A percentile compares a stretch with the other conserved stretches of the same genome.
Evolutionary conservation across 108 stramenopile genomes (phyloP).

Genomic region (Chaetoceros tenuissimus): DNA sequence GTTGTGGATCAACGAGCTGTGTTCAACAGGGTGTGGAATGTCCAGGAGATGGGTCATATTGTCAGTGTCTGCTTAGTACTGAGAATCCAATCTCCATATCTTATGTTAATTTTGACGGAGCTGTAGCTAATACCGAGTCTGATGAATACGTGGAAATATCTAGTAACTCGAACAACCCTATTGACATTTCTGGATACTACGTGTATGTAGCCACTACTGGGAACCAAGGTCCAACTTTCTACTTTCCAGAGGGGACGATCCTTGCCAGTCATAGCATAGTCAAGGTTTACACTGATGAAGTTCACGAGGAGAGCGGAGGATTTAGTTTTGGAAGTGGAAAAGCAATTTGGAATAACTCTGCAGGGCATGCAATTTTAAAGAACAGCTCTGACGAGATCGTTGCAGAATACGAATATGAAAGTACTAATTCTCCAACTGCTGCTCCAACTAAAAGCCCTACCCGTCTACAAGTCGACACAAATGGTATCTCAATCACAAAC

Average conservation of each 20-base stretch:
- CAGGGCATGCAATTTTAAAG: slow-evolving; percentile 22
- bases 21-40: too few relatives aligned
- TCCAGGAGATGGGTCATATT: too few relatives aligned
- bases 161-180: slow-evolving; percentile 12
- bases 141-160: slow-evolving; percentile 20
- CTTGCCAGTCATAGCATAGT: slow-evolving; percentile 10
- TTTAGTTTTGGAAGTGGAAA: slow-evolving; percentile 18
- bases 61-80: too few relatives aligned
- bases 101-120: slow-evolving; percentile 16
- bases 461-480: too few relatives aligned
- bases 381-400: slow-evolving; percentile 14
- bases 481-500: slow-evolving; percentile 1
- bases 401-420: slow-evolving; percentile 24
- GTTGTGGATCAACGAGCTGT: too few relatives aligned
- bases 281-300: slow-evolving; percentile 24
- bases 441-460: background rate
- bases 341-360: slow-evolving; percentile 24
- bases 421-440: background rate
- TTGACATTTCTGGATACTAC: slow-evolving; percentile 22
- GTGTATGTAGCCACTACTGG: slow-evolving; percentile 22
- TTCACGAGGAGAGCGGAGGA: slow-evolving; percentile 32
- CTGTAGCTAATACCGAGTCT: slow-evolving; percentile 17
- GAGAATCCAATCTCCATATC: slow-evolving; percentile 14
- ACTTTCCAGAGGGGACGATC: slow-evolving; percentile 10
- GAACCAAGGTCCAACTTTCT: slow-evolving; percentile 17